These are phyloP conservation scores for Cutaneotrichosporon dermatis DNA, from an alignment of 1,284 basidiomycete species.

Conservation along the genomic window DNA sequence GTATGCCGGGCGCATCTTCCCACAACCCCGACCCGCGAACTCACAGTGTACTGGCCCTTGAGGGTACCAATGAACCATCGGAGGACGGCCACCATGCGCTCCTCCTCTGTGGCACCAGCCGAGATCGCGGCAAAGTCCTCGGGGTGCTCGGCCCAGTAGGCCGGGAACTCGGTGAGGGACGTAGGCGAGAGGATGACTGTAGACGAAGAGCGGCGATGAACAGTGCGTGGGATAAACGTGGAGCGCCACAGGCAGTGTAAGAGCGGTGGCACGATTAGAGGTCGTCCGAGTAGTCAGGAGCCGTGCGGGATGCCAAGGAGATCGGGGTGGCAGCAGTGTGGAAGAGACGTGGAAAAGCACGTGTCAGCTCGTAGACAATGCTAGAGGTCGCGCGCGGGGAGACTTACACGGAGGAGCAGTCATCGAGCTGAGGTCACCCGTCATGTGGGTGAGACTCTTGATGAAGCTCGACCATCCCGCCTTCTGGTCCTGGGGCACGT, in stretches of 20 bases:
- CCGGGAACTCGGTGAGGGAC: slow-evolving; percentile 69
- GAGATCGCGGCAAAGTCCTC: slow-evolving; percentile 77
- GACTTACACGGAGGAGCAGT: slow-evolving; percentile 69
- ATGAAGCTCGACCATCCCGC: slow-evolving; percentile 50
- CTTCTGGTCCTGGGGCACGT: slow-evolving; percentile 49
- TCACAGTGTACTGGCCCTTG: slow-evolving; percentile 82
- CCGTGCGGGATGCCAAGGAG: too few species aligned
- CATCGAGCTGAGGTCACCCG: slow-evolving; percentile 87
- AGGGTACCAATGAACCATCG: slow-evolving; percentile 91
- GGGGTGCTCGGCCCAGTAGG: slow-evolving; percentile 89
- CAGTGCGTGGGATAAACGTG: not conserved
- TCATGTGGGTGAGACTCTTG: slow-evolving; percentile 68
- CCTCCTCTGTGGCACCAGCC: slow-evolving; percentile 65
- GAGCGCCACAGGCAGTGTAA: not conserved
- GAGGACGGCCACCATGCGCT: slow-evolving; percentile 68
- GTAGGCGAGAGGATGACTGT: slow-evolving; percentile 76
- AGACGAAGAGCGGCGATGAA: too few species aligned
- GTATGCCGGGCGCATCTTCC: too few species aligned
- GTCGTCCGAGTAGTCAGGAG: too few species aligned
- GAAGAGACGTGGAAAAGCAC: not conserved
- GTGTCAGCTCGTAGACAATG: not conserved
- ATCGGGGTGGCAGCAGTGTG: too few species aligned
- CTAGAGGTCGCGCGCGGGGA: not conserved
- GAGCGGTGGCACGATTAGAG: not conserved
- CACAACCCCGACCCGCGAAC: slow-evolving; percentile 13